These are phyloP conservation scores for Paracorniculantispora psalliotae DNA, from an alignment of 2,329 filamentous ascomycete species.

Conservation along the genomic window DNA sequence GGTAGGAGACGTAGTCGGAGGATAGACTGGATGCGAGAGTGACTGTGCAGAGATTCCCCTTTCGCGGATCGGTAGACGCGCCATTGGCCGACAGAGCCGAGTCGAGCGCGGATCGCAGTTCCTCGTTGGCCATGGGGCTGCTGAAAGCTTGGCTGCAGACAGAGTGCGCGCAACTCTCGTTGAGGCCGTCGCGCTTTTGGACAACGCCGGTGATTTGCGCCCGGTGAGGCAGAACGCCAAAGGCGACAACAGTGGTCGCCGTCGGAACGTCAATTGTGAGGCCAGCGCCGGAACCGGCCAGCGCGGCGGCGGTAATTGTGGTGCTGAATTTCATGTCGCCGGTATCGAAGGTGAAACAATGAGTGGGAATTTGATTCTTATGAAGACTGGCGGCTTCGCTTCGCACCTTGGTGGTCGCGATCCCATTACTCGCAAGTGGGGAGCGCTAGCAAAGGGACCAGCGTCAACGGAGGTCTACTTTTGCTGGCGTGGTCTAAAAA, in stretches of 20 bases:
- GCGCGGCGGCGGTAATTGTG: not conserved
- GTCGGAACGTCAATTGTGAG: not conserved
- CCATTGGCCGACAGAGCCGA: not conserved
- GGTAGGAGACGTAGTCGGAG: not conserved
- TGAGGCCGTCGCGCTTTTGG: not conserved
- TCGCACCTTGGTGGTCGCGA: not conserved
- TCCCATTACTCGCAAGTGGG: conserved; percentile 9
- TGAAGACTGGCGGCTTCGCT: too few species aligned
- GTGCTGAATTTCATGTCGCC: not conserved
- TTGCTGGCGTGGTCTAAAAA: not conserved
- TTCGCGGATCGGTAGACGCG: not conserved
- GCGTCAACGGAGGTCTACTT: not conserved
- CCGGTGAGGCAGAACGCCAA: not conserved
- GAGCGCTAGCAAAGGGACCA: conserved; percentile 6
- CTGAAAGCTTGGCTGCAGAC: not conserved
- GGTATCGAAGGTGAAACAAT: not conserved
- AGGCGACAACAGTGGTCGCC: not conserved
- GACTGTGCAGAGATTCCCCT: conserved; percentile 9
- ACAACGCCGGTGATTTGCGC: not conserved
- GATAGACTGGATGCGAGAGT: conserved; percentile 5
- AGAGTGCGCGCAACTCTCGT: conserved; percentile 5
- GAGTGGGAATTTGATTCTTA: not conserved
- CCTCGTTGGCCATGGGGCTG: not conserved
- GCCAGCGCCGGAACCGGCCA: not conserved
- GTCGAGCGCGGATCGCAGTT: not conserved